These are phyloP conservation scores for Pyronema domesticum DNA, from an alignment of 495 filamentous ascomycete species.

Conservation along the genomic window DNA sequence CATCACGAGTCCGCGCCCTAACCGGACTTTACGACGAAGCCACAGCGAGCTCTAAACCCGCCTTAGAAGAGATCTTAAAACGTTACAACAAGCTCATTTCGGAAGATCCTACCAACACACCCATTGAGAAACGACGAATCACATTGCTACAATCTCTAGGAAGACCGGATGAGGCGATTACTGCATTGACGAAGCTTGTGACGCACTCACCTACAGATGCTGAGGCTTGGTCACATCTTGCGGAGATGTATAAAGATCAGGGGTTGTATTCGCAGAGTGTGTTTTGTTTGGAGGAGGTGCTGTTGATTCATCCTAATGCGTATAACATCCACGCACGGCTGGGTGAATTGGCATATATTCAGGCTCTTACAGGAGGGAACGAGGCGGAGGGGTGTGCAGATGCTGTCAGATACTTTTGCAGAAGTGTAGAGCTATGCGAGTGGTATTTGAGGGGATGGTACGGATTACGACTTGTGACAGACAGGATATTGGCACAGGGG, in stretches of 20 bases:
- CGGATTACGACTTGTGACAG: conserved; percentile 60
- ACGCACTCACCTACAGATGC: conserved; percentile 75
- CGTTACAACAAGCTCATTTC: conserved; percentile 59
- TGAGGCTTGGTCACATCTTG: conserved; percentile 85
- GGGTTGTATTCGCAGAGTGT: conserved; percentile 64
- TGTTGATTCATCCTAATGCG: conserved; percentile 75
- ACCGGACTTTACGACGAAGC: conserved; percentile 75
- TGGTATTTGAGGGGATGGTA: conserved; percentile 86
- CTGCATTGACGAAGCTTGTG: conserved; percentile 53
- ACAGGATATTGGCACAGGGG: conserved; percentile 1
- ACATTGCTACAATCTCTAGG: conserved; percentile 60
- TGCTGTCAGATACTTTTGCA: conserved; percentile 63
- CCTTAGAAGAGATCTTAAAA: conserved; percentile 47
- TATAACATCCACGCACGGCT: conserved; percentile 92
- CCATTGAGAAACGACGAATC: conserved; percentile 69
- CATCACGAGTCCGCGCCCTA: conserved; percentile 69
- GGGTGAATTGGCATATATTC: conserved; percentile 63
- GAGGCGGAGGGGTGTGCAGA: conserved; percentile 40
- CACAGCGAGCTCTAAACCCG: conserved; percentile 42
- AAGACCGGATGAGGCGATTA: conserved; percentile 50
- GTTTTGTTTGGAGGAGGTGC: conserved; percentile 76
- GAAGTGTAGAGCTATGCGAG: conserved; percentile 84
- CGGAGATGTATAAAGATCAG: conserved; percentile 63
- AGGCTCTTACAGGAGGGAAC: conserved; percentile 25
- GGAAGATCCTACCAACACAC: conserved; percentile 64